Conservation (phyloP, 1,284 basidiomycete genomes). For the Puccinia triticina region DNA sequence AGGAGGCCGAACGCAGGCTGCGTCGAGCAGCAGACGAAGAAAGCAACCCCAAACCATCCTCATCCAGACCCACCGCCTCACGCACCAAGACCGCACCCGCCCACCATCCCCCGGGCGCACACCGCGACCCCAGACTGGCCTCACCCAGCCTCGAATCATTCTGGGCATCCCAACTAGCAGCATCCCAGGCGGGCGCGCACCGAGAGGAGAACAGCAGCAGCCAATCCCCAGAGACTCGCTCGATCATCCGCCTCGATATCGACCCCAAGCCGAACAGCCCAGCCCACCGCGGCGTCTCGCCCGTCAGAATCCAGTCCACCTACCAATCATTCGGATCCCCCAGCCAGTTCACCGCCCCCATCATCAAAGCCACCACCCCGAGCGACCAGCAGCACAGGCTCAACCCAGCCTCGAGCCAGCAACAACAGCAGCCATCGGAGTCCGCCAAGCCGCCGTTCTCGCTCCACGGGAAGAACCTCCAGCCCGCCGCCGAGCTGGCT, state of each 20-base stretch:
- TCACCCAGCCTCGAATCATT: conserved; percentile 31
- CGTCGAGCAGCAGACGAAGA: conserved; percentile 51
- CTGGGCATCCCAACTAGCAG: not conserved
- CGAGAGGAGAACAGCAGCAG: not conserved
- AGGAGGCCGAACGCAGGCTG: conserved; percentile 40
- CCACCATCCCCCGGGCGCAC: not conserved
- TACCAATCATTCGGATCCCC: conserved; percentile 51
- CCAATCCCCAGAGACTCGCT: not conserved
- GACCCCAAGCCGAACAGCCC: not conserved
- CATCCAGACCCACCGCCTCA: conserved; percentile 38
- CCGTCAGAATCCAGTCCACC: conserved; percentile 32
- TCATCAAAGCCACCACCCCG: not conserved
- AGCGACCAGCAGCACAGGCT: not conserved
- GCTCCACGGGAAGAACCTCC: conserved; percentile 3
- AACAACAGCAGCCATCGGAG: not conserved
- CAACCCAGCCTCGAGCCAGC: not conserved
- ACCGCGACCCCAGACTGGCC: conserved; percentile 15
- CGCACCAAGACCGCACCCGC: conserved; percentile 33
- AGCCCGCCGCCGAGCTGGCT: not conserved
- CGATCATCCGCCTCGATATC: not conserved
- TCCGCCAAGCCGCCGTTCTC: conserved; percentile 19
- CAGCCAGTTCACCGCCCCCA: conserved; percentile 27
- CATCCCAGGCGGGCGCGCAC: not conserved
- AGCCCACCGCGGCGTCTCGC: not conserved
- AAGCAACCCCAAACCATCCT: too few species aligned